Conservation (phyloP, 805 yeast species). For the Zygoascus flipseniorum region DNA sequence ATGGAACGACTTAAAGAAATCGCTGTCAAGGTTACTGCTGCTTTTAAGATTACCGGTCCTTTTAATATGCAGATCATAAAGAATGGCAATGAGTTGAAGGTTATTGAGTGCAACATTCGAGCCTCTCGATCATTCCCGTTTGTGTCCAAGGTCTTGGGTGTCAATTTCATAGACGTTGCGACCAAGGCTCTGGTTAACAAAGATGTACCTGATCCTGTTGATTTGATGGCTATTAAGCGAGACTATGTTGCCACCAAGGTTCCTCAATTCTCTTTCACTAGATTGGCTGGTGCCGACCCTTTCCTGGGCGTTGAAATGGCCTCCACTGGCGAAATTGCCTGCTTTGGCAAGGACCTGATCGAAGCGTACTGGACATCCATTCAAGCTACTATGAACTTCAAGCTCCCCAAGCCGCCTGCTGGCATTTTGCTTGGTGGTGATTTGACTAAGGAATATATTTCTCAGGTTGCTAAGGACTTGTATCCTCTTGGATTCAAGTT, state of each 20-base stretch:
- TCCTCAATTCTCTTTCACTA: conserved; percentile 96
- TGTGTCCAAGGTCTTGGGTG: conserved; percentile 93
- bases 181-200: conserved; percentile 71
- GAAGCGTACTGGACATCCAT: conserved; percentile 98
- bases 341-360: conserved; percentile 75
- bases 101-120: conserved; percentile 96
- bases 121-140: conserved; percentile 99
- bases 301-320: conserved; percentile 99
- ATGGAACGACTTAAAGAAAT: conserved; percentile 73
- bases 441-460: conserved; percentile 58
- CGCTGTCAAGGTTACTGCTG: conserved; percentile 87
- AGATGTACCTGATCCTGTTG: conserved; percentile 67
- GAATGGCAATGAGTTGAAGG: conserved; percentile 66
- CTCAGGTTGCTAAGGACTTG: conserved; percentile 61
- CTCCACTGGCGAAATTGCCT: conserved; percentile 97
- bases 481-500: conserved; percentile 72
- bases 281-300: conserved; percentile 99
- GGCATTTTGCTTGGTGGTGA: conserved; percentile 96
- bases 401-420: conserved; percentile 81
- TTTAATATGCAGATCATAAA: conserved; percentile 96
- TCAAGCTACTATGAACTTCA: conserved; percentile 95
- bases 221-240: conserved; percentile 70
- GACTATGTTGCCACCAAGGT: conserved; percentile 92
- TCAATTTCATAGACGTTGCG: conserved; percentile 91
- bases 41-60: conserved; percentile 96